Percentiles rank a stretch among this genome's conserved stretches.
phyloP scores from a whole-genome alignment of 768 basidiomycete species.

The Tylopilus vinaceipallidus region DNA sequence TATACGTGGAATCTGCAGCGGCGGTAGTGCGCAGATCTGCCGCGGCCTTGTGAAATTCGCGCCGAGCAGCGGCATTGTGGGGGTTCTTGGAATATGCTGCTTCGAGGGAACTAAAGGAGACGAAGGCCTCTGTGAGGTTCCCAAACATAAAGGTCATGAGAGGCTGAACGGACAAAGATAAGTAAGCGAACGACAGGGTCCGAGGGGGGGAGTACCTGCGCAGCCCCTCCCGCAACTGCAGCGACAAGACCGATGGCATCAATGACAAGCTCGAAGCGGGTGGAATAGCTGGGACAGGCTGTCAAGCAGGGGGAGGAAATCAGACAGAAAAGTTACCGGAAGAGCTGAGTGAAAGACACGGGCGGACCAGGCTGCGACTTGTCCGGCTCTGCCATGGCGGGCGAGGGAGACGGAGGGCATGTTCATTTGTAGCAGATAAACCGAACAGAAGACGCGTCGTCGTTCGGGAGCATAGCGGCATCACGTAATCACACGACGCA shows the following conservation, averaged over 20 bases:
- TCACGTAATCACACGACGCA: too few species aligned
- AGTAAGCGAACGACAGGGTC: background rate
- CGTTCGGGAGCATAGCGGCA: too few species aligned
- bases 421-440: too few species aligned
- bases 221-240: constrained; percentile 73
- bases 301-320: background rate
- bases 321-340: constrained; percentile 45
- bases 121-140: constrained; percentile 71
- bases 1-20: constrained; percentile 56
- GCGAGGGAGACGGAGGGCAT: too few species aligned
- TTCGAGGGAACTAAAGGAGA: constrained; percentile 44
- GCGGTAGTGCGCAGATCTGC: constrained; percentile 51
- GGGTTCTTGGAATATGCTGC: constrained; percentile 17
- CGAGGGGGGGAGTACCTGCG: constrained; percentile 51
- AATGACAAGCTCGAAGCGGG: constrained; percentile 60
- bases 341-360: constrained; percentile 43
- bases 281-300: constrained; percentile 59
- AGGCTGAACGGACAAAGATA: constrained; percentile 44
- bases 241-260: constrained; percentile 70
- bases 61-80: constrained; percentile 31
- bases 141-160: constrained; percentile 86
- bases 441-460: too few species aligned
- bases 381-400: background rate
- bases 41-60: constrained; percentile 35
- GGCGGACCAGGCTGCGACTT: constrained; percentile 25